Evolutionary conservation across 1,284 basidiomycete species (phyloP).

Genomic region (Phlebopus sp.): DNA sequence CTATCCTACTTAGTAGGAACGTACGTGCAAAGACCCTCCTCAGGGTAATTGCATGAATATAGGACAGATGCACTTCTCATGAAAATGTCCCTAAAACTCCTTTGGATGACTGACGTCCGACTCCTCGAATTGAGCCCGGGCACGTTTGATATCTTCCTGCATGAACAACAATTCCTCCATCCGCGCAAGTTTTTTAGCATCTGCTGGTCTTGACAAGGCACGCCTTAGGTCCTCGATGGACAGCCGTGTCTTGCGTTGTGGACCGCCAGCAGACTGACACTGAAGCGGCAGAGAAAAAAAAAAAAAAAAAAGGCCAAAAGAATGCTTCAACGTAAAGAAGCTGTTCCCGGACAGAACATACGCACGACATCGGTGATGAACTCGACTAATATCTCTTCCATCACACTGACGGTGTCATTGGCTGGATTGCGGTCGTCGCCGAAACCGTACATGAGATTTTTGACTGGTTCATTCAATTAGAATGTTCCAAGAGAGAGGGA

Average conservation of each 20-base stretch:
- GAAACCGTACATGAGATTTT: constrained; percentile 92
- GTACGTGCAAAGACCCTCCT: not conserved
- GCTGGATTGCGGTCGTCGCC: constrained; percentile 88
- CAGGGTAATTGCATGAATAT: constrained; percentile 5
- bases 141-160: constrained; percentile 91
- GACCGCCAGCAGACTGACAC: constrained; percentile 70
- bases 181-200: constrained; percentile 83
- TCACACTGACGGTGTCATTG: constrained; percentile 83
- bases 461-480: constrained; percentile 49
- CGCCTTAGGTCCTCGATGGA: constrained; percentile 80
- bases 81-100: constrained; percentile 35
- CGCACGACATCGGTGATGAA: constrained; percentile 86
- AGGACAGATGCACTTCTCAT: constrained; percentile 4
- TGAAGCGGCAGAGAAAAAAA: constrained; percentile 32
- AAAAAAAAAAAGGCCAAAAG: constrained; percentile 7
- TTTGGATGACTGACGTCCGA: constrained; percentile 55
- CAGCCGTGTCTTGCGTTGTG: constrained; percentile 67
- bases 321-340: constrained; percentile 7
- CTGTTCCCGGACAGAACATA: constrained; percentile 22
- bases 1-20: not conserved
- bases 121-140: constrained; percentile 75
- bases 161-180: constrained; percentile 89
- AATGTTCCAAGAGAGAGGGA: constrained; percentile 4
- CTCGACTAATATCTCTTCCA: constrained; percentile 93
- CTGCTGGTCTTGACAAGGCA: constrained; percentile 70